phyloP scores from a whole-genome alignment of 2,329 filamentous ascomycete species.

The Colletotrichum zoysiae region DNA sequence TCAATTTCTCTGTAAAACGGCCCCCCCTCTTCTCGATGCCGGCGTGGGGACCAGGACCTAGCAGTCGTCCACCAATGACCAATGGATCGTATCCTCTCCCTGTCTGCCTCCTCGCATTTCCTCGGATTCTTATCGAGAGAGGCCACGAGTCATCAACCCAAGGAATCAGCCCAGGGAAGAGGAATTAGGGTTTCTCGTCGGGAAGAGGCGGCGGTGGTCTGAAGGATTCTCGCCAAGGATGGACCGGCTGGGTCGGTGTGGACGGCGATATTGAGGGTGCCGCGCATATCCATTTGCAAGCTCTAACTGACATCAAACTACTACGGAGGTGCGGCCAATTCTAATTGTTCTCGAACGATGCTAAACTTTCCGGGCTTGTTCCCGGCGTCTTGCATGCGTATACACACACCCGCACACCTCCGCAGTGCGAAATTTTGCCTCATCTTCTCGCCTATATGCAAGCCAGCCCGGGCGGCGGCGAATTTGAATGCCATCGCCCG shows the following conservation, averaged over 20 bases:
- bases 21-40: neutral
- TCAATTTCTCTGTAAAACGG: neutral
- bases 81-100: neutral
- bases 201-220: neutral
- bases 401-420: neutral
- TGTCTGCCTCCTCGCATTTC: neutral
- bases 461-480: neutral
- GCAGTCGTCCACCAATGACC: neutral
- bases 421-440: neutral
- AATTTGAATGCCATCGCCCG: neutral
- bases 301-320: conserved; percentile 6
- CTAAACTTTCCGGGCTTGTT: conserved; percentile 11
- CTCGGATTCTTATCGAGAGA: neutral
- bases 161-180: neutral
- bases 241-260: neutral
- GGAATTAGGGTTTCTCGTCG: neutral
- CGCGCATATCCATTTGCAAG: conserved; percentile 1
- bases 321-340: neutral
- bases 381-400: neutral
- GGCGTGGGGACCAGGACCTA: neutral
- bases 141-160: conserved; percentile 4
- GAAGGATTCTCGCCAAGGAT: neutral
- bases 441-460: neutral
- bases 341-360: neutral
- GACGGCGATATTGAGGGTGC: neutral